phyloP scores from a whole-genome alignment of 2,329 filamentous ascomycete species.

The Pseudogymnoascus sp. region DNA sequence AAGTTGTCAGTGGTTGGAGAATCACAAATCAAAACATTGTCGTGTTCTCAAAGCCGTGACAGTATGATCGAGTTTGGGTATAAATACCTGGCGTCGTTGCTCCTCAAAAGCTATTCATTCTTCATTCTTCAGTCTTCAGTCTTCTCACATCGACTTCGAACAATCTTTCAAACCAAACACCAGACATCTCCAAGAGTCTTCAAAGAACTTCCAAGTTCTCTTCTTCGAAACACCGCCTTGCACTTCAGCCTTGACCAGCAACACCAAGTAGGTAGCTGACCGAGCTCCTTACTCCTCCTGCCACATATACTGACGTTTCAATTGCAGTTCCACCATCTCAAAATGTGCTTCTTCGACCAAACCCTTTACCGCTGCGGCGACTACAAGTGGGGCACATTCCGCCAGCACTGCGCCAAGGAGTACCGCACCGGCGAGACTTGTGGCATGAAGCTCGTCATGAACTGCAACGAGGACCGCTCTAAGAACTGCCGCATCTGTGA shows the following conservation, averaged over 20 bases:
- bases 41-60: neutral
- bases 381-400: slow-evolving; percentile 93
- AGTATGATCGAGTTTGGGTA: neutral
- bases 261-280: slow-evolving; percentile 16
- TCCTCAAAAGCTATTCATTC: slow-evolving; percentile 4
- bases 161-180: slow-evolving; percentile 14
- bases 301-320: slow-evolving; percentile 9
- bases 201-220: slow-evolving; percentile 16
- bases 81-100: slow-evolving; percentile 3
- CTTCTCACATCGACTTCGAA: slow-evolving; percentile 15
- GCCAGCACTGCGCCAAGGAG: slow-evolving; percentile 86
- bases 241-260: slow-evolving; percentile 14
- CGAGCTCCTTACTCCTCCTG: slow-evolving; percentile 18
- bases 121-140: slow-evolving; percentile 8
- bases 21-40: slow-evolving; percentile 5
- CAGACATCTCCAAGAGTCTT: slow-evolving; percentile 12
- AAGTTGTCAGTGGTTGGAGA: neutral
- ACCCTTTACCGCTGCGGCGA: slow-evolving; percentile 78
- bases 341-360: slow-evolving; percentile 95
- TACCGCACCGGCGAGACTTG: slow-evolving; percentile 95
- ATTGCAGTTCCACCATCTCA: slow-evolving; percentile 25
- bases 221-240: slow-evolving; percentile 10
- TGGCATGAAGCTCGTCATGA: slow-evolving; percentile 82
- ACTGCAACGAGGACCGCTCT: slow-evolving; percentile 54
- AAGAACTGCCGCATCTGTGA: slow-evolving; percentile 74